Base-by-base conservation (phyloP, 2,329 filamentous ascomycete species). In the Aspergillus sp. region DNA sequence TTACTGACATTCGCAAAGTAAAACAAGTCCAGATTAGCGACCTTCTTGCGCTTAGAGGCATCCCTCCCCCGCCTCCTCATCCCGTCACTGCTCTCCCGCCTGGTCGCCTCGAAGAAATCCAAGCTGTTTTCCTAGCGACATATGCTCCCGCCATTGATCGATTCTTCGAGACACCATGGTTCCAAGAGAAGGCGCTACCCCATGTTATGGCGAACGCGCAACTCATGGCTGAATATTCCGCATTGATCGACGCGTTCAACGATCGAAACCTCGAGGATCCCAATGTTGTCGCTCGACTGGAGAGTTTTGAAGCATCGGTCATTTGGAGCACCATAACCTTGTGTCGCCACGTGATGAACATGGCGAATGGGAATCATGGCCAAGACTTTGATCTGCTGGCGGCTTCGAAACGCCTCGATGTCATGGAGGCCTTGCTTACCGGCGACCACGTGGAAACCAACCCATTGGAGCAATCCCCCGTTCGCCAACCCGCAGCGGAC, bases 151-250 rank as follows among this genome's bases (percentile, higher is more conserved):
- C 83, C 6, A 79, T 93, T 42, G 84, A 88, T 66, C 79, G 79
- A 44, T 84, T 93, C 53, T 79, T 94, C 53, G 90, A 96, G 66
- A 87, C 88, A 5, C 78, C 77, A 23, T 97, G 90, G 90, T 96
- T 88, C 70, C 80, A 73, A 22, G 71, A 69, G 33, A 75, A 75
- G 54, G 79, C 76, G 46, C 71, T 78, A 47, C 65, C 64, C n/a
- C 69, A 75, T 45, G 67, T 86, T 2, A 68, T 81, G 49, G 69
- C 67, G 32, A 77, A 86, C 61, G 70, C 74, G 23, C 70, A 73
- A 23, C 71, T 88, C n/a, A 74, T 85, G 56, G 80, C 83, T 45
- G 79, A 84, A 52, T 81, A 90, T 62, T 78, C 79, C 5, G 77
- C 80, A 13, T 84, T 90, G 55, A 74, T 90, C 38, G 66, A 70